Conservation (phyloP, 129 eudicot species). For the Artemisia annua region DNA sequence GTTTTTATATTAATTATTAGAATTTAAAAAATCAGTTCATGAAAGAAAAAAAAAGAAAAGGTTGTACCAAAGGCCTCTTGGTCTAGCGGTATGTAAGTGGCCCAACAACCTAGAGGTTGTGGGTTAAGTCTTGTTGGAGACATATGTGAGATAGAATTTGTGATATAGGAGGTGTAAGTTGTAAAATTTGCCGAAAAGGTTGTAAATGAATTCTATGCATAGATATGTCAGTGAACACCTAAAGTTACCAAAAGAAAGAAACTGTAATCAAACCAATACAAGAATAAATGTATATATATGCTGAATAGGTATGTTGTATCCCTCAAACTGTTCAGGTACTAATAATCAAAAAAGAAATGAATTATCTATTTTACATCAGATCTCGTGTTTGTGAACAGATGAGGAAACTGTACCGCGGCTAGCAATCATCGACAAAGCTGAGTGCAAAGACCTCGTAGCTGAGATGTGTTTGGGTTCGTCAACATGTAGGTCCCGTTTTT, state of each 20-base stretch:
- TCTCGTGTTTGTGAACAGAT: constrained; percentile 5
- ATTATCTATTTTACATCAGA: constrained; percentile 22
- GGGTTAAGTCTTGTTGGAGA: too few relatives aligned
- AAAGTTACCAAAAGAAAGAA: neutral
- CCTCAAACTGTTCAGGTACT: neutral
- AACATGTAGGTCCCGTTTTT: constrained; percentile 52
- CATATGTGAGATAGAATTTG: too few relatives aligned
- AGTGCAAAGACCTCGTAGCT: constrained; percentile 63
- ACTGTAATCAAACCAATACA: constrained; percentile 1
- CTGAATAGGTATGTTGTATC: neutral
- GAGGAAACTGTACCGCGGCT: constrained; percentile 10
- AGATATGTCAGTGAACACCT: neutral
- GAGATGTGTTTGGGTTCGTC: constrained; percentile 51
- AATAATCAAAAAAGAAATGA: constrained; percentile 2
- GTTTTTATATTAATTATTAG: too few relatives aligned
- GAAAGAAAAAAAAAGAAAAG: too few relatives aligned
- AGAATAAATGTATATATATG: constrained; percentile 16
- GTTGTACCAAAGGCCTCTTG: too few relatives aligned
- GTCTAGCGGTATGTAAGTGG: too few relatives aligned
- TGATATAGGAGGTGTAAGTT: too few relatives aligned
- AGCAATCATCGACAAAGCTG: constrained; percentile 67
- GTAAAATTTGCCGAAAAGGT: too few relatives aligned
- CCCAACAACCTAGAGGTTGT: too few relatives aligned
- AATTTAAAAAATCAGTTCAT: too few relatives aligned
- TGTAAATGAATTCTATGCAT: neutral